Evolutionary conservation across 78 protist genomes (phyloP).

Genomic region (Isochrysis galbana): DNA sequence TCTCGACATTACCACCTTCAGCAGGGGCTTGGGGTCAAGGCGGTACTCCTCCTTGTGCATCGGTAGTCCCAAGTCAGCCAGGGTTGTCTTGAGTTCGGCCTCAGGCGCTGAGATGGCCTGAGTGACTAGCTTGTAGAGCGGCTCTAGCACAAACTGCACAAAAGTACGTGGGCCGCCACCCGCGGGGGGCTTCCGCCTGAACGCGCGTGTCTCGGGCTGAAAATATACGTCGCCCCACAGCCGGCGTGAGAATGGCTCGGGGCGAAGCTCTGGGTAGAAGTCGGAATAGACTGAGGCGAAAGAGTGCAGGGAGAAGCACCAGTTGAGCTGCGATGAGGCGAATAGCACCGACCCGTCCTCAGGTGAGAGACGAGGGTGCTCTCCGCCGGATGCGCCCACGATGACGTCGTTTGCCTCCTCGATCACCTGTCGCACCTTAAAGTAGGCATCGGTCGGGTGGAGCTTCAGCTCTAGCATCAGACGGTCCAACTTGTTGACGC

Average conservation of each 20-base stretch:
- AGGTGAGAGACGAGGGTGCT: conserved; percentile 37
- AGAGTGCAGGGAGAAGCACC: conserved; percentile 28
- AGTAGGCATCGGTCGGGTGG: conserved; percentile 96
- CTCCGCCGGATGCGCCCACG: neutral
- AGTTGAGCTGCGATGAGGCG: neutral
- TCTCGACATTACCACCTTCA: conserved; percentile 37
- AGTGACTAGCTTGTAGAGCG: conserved; percentile 90
- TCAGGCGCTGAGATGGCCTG: conserved; percentile 24
- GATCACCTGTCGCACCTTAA: conserved; percentile 82
- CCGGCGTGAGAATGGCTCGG: conserved; percentile 71
- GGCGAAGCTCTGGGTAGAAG: neutral
- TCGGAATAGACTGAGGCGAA: neutral
- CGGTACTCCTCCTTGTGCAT: neutral
- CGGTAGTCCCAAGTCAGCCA: conserved; percentile 75
- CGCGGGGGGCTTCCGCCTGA: conserved; percentile 33
- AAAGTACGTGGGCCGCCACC: conserved; percentile 5
- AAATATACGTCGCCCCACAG: conserved; percentile 95
- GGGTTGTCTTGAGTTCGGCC: neutral
- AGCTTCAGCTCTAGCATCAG: conserved; percentile 91
- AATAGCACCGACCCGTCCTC: conserved; percentile 42
- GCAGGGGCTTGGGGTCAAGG: conserved; percentile 45
- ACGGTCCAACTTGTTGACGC: conserved; percentile 88
- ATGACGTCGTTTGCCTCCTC: conserved; percentile 81
- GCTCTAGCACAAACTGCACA: conserved; percentile 88
- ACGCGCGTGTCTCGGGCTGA: conserved; percentile 57